A percentile compares a stretch with the other conserved stretches of the same genome.
Evolutionary conservation across 2,329 filamentous ascomycete species (phyloP).

Genomic region (Xylariaceae sp.): DNA sequence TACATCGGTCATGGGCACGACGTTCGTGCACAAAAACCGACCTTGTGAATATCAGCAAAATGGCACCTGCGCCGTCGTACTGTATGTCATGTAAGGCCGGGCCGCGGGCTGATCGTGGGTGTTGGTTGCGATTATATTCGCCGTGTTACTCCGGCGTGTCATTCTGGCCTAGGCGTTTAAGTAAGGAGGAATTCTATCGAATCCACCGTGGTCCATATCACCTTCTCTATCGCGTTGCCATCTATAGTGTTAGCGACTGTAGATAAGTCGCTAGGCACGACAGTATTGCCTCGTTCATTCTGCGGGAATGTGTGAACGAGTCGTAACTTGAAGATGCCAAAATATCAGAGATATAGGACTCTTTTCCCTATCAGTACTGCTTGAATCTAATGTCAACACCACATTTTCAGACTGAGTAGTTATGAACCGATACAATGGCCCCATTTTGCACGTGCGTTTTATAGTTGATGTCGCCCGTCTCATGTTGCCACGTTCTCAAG

Average conservation of each 20-base stretch:
- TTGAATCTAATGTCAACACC: slow-evolving; percentile 6
- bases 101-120: too few relatives aligned
- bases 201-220: slow-evolving; percentile 17
- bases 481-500: slow-evolving; percentile 16
- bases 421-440: slow-evolving; percentile 8
- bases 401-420: slow-evolving; percentile 19
- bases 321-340: slow-evolving; percentile 3
- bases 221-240: slow-evolving; percentile 4
- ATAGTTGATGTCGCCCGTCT: slow-evolving; percentile 16
- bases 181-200: slow-evolving; percentile 15
- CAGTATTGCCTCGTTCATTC: slow-evolving; percentile 16
- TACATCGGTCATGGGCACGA: background rate
- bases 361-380: background rate
- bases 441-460: slow-evolving; percentile 9
- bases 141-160: slow-evolving; percentile 6
- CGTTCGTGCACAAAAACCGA: background rate
- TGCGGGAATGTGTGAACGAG: slow-evolving; percentile 16
- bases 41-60: slow-evolving; percentile 3
- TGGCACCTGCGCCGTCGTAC: too few relatives aligned
- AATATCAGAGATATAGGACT: background rate
- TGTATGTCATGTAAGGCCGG: too few relatives aligned
- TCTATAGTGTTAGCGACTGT: slow-evolving; percentile 7
- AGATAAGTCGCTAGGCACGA: slow-evolving; percentile 5
- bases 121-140: slow-evolving; percentile 13
- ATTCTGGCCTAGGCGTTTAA: slow-evolving; percentile 13